Base-by-base conservation (phyloP, 805 yeast genomes). In the Pichia rugopelliculosa region DNA sequence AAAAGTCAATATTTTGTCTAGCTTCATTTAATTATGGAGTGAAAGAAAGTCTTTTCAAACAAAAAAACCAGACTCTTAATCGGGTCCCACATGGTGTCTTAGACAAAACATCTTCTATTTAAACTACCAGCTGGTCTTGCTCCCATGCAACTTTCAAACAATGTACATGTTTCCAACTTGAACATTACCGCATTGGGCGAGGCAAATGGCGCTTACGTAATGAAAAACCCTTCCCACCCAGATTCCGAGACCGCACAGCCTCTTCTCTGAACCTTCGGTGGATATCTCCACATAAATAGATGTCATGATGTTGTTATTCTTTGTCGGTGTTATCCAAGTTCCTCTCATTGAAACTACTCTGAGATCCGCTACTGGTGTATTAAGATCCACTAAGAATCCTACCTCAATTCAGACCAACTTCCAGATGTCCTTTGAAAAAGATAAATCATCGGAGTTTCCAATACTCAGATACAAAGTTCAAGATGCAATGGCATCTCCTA, bases 391-490 rank as follows among this genome's bases (percentile, higher is more conserved):
- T n/a, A n/a, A n/a, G n/a, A n/a, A n/a, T n/a, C n/a, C n/a, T n/a
- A n/a, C n/a, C n/a, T n/a, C n/a, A n/a, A n/a, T n/a, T n/a, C n/a
- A n/a, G n/a, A n/a, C n/a, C n/a, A n/a, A n/a, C n/a, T n/a, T n/a
- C n/a, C n/a, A 15, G 18, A 30, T 30, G 34, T 8, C 34, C 15
- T 30, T 30, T 30, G 34, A 30, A 17, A 30, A 30, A 30, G 34
- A 30, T 15, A 24, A 36, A 12, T 21, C 30, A 13, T 20, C 33
- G 34, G 34, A 30, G 34, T 30, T 5, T 15, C 45, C 45, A 13
- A 10, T 21, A 4, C 45, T 42, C n/a, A 42, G 10, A 15, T 36
- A 42, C 24, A 36, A 43, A 21, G 45, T 43, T 20, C 45, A 36
- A 9, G 45, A 43, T 12, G 41, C 45, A 13, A 36, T 43, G 45